Evolutionary conservation across 345 rosid genomes (phyloP).

Genomic region (Psidium friedrichsthalianum): DNA sequence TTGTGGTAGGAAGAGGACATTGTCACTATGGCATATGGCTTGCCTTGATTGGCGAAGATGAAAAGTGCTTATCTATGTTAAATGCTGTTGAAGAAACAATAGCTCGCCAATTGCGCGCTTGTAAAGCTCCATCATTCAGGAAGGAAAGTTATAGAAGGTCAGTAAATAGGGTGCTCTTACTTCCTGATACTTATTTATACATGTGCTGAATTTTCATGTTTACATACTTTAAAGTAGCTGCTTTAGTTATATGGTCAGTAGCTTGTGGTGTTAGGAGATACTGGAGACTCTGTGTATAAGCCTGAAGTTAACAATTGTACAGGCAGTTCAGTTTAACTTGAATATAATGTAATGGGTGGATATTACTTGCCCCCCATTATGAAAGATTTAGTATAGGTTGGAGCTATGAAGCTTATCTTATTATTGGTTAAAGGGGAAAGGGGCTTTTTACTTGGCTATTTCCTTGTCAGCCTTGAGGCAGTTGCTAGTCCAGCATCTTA

Average conservation of each 20-base stretch:
- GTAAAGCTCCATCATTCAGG: constrained; percentile 54
- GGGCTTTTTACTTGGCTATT: background rate
- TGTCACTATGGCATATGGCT: constrained; percentile 82
- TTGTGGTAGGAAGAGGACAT: constrained; percentile 86
- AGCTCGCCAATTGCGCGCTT: constrained; percentile 82
- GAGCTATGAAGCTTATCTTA: background rate
- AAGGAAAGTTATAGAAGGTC: constrained; percentile 53
- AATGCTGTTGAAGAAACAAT: constrained; percentile 91
- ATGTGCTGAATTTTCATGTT: background rate
- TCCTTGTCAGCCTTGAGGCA: background rate
- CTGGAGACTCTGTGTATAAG: background rate
- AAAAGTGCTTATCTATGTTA: constrained; percentile 64
- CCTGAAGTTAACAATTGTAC: background rate
- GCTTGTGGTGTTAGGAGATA: background rate
- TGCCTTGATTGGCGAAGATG: constrained; percentile 79
- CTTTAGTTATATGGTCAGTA: background rate
- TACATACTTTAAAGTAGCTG: background rate
- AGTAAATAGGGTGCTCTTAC: constrained; percentile 6
- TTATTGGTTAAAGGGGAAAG: background rate
- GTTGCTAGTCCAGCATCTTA: no score
- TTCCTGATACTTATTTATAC: background rate
- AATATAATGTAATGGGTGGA: background rate
- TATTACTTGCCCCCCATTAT: background rate
- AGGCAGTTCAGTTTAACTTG: background rate
- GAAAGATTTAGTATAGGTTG: background rate